Evolutionary conservation across 228 moss, liverwort and hornwort species (phyloP).

Genomic region (Sphagnum magellanicum): DNA sequence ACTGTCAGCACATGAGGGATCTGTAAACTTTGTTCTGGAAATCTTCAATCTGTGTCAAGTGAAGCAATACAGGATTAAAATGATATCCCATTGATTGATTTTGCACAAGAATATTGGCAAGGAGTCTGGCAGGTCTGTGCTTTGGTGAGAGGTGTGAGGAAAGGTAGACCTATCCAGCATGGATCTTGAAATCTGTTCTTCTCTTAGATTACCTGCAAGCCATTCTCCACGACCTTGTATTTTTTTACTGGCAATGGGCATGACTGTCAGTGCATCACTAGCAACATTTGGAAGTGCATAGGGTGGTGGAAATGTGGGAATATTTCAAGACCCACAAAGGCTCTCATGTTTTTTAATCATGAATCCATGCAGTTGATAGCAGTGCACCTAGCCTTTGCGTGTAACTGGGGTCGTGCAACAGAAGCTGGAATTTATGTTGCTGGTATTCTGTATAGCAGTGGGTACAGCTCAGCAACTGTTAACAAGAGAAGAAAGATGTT

Average conservation of each 20-base stretch:
- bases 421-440: constrained; percentile 78
- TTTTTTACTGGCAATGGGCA: too few relatives aligned
- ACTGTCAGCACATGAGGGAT: too few relatives aligned
- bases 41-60: too few relatives aligned
- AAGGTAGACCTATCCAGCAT: constrained; percentile 81
- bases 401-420: constrained; percentile 76
- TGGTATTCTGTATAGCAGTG: constrained; percentile 38
- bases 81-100: constrained; percentile 14
- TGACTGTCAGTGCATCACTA: too few relatives aligned
- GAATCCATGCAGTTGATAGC: constrained; percentile 55
- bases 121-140: constrained; percentile 49
- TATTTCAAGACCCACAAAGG: constrained; percentile 65
- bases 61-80: too few relatives aligned
- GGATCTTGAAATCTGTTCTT: constrained; percentile 12
- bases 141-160: constrained; percentile 24
- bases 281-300: constrained; percentile 29
- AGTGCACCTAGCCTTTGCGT: constrained; percentile 66
- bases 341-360: constrained; percentile 76
- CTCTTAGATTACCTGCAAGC: too few relatives aligned
- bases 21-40: too few relatives aligned
- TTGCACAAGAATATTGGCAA: constrained; percentile 73
- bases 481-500: constrained; percentile 30
- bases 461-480: constrained; percentile 21
- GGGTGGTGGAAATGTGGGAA: constrained; percentile 25
- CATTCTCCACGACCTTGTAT: too few relatives aligned